Evolutionary conservation across 2,329 filamentous ascomycete species (phyloP).

Genomic region (Aspergillus cejpii): DNA sequence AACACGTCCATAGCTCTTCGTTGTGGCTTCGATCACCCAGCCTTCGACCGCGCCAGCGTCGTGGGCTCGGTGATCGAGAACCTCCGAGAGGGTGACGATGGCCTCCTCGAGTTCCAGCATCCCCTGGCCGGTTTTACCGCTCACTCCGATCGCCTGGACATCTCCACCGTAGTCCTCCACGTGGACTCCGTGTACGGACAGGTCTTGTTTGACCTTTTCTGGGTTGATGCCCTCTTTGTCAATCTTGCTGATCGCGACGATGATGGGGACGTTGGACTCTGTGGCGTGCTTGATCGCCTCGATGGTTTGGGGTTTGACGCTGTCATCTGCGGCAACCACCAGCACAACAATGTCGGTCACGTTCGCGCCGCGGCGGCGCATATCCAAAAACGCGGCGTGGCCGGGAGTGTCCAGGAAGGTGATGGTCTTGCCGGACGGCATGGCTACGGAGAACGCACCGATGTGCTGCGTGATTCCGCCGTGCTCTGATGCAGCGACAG

Average conservation of each 20-base stretch:
- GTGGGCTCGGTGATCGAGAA: constrained; percentile 84
- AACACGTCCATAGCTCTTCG: constrained; percentile 75
- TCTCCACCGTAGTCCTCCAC: constrained; percentile 95
- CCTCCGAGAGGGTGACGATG: constrained; percentile 75
- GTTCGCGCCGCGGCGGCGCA: constrained; percentile 90
- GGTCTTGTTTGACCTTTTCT: constrained; percentile 80
- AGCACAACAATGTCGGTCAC: constrained; percentile 96
- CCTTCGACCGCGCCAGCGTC: constrained; percentile 72
- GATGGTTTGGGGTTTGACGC: constrained; percentile 92
- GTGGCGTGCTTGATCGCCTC: constrained; percentile 94
- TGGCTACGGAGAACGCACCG: constrained; percentile 85
- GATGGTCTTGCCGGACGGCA: constrained; percentile 80
- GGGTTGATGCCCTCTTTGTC: constrained; percentile 78
- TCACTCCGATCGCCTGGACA: constrained; percentile 83
- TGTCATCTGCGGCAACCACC: constrained; percentile 93
- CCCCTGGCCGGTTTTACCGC: constrained; percentile 85
- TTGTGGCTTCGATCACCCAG: constrained; percentile 86
- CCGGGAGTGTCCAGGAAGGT: constrained; percentile 97
- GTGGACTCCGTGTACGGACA: constrained; percentile 74
- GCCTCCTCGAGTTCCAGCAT: constrained; percentile 92
- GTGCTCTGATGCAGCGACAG: constrained; percentile 82
- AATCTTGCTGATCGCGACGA: constrained; percentile 96
- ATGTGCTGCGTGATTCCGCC: constrained; percentile 98
- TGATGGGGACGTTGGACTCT: constrained; percentile 81
- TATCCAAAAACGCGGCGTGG: constrained; percentile 89